Evolutionary conservation across 2,329 filamentous ascomycete species (phyloP), one percentile per base, ranked within the genome.

Genomic region (Chrysoporthe austroafricana): DNA sequence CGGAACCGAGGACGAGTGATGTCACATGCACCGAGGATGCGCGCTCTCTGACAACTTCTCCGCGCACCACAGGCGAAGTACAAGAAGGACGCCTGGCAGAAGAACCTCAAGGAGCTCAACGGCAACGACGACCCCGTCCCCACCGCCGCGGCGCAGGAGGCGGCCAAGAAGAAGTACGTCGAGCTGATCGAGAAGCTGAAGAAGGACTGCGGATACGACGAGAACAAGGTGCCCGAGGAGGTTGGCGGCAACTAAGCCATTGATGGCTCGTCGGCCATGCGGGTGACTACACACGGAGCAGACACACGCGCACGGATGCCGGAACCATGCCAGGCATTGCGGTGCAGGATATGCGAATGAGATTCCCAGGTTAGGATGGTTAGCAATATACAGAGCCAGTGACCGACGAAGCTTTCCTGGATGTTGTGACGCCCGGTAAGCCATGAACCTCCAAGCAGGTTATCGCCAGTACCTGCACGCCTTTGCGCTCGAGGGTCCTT

Each of bases 31-130:
- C 59, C 32, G 34, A 9, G 13, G 39, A 42, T 60, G 48, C 50
- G 4, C 8, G 8, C 57, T 34, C 32, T 67, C 63, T 57, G 44
- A 62, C 43, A 60, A 32, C 3, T 58, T 34, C 46, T 50, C 9
- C 6, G 18, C 34, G 50, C 32, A 8, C 42, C 3, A 63, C 74
- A 93, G 91, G 88, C 84, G 81, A 96, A 96, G 83, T 88, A 88
- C 75, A 97, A 96, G 86, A 87, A 90, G 82, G 86, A 84, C 74
- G 88, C 90, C 65, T 97, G 93, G 93, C 82, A 93, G 80, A 85
- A 89, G 76, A 75, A 89, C 70, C 86, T 88, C 75, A 86, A 94
- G 70, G 85, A 89, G 69, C 63, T 64, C 54, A 48, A 59, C 63
- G 63, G 63, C 63, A 57, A 64, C 52, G 63, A 46, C 21, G 59